Base-by-base conservation (phyloP, 1,139 yeast genomes). In the Sugiyamaella novakii region DNA sequence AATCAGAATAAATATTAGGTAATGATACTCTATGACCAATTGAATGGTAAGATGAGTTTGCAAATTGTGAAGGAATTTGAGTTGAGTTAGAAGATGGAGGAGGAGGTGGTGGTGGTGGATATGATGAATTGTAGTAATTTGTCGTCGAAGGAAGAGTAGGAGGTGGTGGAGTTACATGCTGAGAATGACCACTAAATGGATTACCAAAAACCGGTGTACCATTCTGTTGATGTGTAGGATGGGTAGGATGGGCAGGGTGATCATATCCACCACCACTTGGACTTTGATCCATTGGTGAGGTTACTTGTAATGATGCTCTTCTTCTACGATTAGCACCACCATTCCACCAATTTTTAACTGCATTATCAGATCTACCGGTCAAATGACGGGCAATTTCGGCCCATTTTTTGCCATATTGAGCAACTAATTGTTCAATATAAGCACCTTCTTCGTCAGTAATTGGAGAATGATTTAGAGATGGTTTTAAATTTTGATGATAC, bases 311-410 rank as follows among this genome's bases (percentile, higher is more conserved):
- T 5, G 72, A 65, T 1, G 83, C 81, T 54, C 87, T 66, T 58
- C 88, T 76, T 56, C 95, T 71, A 53, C 94, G 75, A 61, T 85
- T 87, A 14, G 94, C 91, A 10, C 95, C 94, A 5, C 95, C 95
- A 63, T 89, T 89, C 96, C 96, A 89, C 96, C 96, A 89, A 69
- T 88, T 88, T 65, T 89, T 89, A 59, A 89, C 87, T 24, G 96
- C 92, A 66, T 89, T 89, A 67, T 89, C 97, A 14, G 87, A 79
- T 48, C 96, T 73, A 1, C 96, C 96, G 57, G 86, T 84, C 54
- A 89, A 70, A 66, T 87, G 95, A 46, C 96, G 78, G 21, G 95
- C 88, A 45, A 89, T 89, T 64, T 87, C 96, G 1, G 96, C 96
- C 97, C 97, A 89, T 62, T 87, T 80, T 67, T 88, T 87, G 46